phyloP scores from a whole-genome alignment of 805 yeast species.

The Metschnikowia cubensis region DNA sequence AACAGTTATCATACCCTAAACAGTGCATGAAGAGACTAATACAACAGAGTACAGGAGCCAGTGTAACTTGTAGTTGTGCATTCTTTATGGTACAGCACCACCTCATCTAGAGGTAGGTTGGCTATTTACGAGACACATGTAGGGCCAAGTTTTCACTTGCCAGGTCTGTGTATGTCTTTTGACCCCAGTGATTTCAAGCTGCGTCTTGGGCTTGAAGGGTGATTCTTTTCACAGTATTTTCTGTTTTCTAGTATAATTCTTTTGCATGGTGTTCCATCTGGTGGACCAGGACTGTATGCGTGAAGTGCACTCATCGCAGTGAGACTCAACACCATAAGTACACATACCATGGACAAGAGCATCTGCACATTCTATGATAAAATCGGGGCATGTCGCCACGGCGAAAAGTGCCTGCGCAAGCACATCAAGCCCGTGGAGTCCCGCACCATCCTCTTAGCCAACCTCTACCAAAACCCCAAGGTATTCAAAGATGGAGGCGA shows the following conservation, averaged over 20 bases:
- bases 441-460: slow-evolving; percentile 59
- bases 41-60: too few relatives aligned
- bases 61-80: not conserved
- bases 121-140: slow-evolving; percentile 5
- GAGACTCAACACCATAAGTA: not conserved
- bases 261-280: too few relatives aligned
- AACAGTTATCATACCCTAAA: too few relatives aligned
- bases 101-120: slow-evolving; percentile 17
- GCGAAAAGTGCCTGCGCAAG: slow-evolving; percentile 75
- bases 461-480: slow-evolving; percentile 61
- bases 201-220: not conserved
- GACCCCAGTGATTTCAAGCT: not conserved
- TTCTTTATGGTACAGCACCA: slow-evolving; percentile 14
- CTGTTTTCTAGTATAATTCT: too few relatives aligned
- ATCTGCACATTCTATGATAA: slow-evolving; percentile 63
- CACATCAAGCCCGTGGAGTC: slow-evolving; percentile 67
- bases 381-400: slow-evolving; percentile 93
- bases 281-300: not conserved
- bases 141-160: slow-evolving; percentile 6
- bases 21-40: too few relatives aligned
- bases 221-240: not conserved
- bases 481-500: slow-evolving; percentile 30
- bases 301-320: not conserved
- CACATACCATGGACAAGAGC: slow-evolving; percentile 12
- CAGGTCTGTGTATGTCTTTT: not conserved